Evolutionary conservation across 257 asterid species (phyloP).

Genomic region (Voacanga thouarsii): DNA sequence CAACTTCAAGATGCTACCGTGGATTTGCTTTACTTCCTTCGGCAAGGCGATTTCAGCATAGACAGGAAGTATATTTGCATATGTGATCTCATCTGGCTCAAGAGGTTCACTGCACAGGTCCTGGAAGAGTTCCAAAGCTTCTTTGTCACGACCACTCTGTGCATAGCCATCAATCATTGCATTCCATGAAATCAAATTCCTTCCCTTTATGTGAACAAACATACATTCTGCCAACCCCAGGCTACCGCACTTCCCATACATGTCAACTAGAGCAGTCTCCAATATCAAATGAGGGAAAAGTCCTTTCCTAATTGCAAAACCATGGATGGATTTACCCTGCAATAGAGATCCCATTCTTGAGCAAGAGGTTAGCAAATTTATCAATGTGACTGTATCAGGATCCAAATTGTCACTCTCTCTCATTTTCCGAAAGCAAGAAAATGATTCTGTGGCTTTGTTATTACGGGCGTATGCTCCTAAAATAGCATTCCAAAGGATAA

Average conservation of each 20-base stretch:
- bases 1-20: conserved; percentile 33
- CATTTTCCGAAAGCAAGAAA: conserved; percentile 46
- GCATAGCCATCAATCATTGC: conserved; percentile 48
- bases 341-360: conserved; percentile 30
- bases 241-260: conserved; percentile 54
- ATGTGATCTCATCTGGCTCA: conserved; percentile 49
- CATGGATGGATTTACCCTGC: conserved; percentile 55
- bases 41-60: conserved; percentile 57
- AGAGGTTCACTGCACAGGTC: conserved; percentile 26
- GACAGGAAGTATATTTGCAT: conserved; percentile 40
- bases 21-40: conserved; percentile 56
- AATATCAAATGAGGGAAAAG: conserved; percentile 42
- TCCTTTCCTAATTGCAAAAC: conserved; percentile 42
- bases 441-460: conserved; percentile 28
- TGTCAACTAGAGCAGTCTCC: conserved; percentile 53
- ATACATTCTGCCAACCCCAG: conserved; percentile 27
- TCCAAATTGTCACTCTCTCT: conserved; percentile 30
- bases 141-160: conserved; percentile 33
- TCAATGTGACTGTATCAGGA: conserved; percentile 54
- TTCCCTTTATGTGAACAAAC: conserved; percentile 32
- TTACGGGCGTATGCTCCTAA: conserved; percentile 45
- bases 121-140: conserved; percentile 41
- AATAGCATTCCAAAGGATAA: conserved; percentile 58
- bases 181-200: conserved; percentile 53
- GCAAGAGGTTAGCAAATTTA: conserved; percentile 60